Percentiles rank a stretch among this genome's conserved stretches.
These are phyloP conservation scores for Furcasterigmium furcatum DNA, from an alignment of 2,329 filamentous ascomycete species.

Conservation along the genomic window DNA sequence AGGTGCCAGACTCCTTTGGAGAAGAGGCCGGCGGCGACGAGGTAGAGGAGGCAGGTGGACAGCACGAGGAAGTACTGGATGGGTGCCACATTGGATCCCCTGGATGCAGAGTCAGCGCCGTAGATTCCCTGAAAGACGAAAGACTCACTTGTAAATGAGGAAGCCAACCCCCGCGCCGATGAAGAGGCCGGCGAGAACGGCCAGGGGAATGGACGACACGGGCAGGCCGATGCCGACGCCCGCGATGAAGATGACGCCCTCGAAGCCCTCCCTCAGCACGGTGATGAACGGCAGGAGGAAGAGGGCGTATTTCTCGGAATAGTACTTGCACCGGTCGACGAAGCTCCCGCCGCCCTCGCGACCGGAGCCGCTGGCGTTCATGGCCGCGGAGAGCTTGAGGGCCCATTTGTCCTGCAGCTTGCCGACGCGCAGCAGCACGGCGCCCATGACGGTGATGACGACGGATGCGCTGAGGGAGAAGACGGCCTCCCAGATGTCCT, in stretches of 20 bases:
- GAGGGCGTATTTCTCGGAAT: constrained; percentile 68
- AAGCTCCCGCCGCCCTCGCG: constrained; percentile 1
- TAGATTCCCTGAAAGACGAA: neutral
- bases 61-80: constrained; percentile 74
- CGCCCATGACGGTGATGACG: constrained; percentile 64
- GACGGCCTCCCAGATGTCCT: constrained; percentile 64
- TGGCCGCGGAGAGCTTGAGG: constrained; percentile 56
- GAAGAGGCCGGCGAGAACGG: constrained; percentile 63
- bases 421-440: constrained; percentile 60
- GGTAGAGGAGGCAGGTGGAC: constrained; percentile 80
- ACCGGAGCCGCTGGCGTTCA: constrained; percentile 21
- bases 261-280: constrained; percentile 71
- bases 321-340: constrained; percentile 9
- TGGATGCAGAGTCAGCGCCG: constrained; percentile 40
- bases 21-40: constrained; percentile 80
- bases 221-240: constrained; percentile 69
- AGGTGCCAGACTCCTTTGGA: constrained; percentile 74
- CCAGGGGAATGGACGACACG: constrained; percentile 66
- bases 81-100: constrained; percentile 24
- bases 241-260: constrained; percentile 76
- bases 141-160: constrained; percentile 67
- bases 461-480: constrained; percentile 58
- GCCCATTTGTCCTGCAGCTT: constrained; percentile 68
- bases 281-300: constrained; percentile 78
- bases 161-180: constrained; percentile 63